Percentiles rank a stretch among this genome's conserved stretches.
Conservation (phyloP, 2,329 filamentous ascomycete genomes). For the Lasiodiplodia sp. region DNA sequence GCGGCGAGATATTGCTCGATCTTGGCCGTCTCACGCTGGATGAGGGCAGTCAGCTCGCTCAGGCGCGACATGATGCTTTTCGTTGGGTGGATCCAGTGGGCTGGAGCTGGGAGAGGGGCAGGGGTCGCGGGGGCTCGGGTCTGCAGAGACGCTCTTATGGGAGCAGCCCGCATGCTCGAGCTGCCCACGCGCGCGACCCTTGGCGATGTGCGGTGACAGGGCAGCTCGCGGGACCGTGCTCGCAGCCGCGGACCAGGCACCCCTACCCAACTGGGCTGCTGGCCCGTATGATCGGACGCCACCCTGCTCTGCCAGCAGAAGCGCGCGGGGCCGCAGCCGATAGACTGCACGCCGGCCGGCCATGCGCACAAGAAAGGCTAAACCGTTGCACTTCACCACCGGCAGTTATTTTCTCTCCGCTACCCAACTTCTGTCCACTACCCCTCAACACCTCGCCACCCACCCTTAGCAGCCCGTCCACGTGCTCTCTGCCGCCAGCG, state of each 20-base stretch:
- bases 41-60: conserved; percentile 32
- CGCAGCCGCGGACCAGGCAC: neutral
- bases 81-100: conserved; percentile 1
- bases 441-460: conserved; percentile 1
- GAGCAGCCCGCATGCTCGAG: conserved; percentile 10
- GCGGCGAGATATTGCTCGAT: conserved; percentile 32
- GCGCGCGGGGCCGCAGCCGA: neutral
- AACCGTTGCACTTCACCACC: conserved; percentile 10
- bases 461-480: neutral
- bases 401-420: conserved; percentile 24
- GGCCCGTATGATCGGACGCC: conserved; percentile 1
- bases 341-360: conserved; percentile 10
- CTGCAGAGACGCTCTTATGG: conserved; percentile 26
- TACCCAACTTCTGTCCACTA: neutral
- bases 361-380: conserved; percentile 1
- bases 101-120: conserved; percentile 3
- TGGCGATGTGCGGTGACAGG: conserved; percentile 4
- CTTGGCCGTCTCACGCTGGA: conserved; percentile 33
- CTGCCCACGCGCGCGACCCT: neutral
- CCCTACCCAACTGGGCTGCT: neutral
- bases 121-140: conserved; percentile 14
- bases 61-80: conserved; percentile 25
- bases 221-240: conserved; percentile 7
- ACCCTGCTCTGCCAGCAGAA: neutral
- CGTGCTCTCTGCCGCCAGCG: neutral